Base-by-base conservation (phyloP, 1,139 yeast genomes). In the Debaryomyces nepalensis region DNA sequence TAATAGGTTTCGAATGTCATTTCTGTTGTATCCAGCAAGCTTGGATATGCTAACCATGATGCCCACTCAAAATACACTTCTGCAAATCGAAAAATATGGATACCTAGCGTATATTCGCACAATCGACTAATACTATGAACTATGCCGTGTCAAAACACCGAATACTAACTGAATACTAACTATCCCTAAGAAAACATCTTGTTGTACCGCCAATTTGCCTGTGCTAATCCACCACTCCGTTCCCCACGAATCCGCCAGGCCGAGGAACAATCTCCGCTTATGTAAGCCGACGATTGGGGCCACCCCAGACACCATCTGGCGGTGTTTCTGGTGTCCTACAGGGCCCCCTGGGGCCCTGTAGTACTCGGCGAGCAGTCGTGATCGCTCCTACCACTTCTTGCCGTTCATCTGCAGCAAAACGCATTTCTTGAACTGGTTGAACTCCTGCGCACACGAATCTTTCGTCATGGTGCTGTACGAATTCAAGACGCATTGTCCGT, bases 401-500 rank as follows among this genome's bases (percentile, higher is more conserved):
- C 37, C 44, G 14, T 35, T 41, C 22, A 26, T 22, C n/a, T 43
- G 57, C 40, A 66, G 61, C 43, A 66, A 67, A 3, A 82, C 83
- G 61, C 95, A 85, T 29, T 63, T 56, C 53, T 77, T 81, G 61
- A 83, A 84, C 38, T 55, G 59, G 31, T 61, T 54, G 51, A 85
- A 85, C 60, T 86, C 88, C 33, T 67, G 60, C 37, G 66, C 71
- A 57, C 90, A 84, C 23, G 76, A 70, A 46, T 78, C 84, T 46
- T 79, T 77, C 22, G 73, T 54, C 37, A 84, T 74, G 30, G 77
- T 73, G 46, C 77, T 75, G 58, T 84, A 82, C 43, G 75, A 71
- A 34, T 67, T 64, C 31, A 84, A 61, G 11, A 85, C 69, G 55
- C 93, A 85, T 48, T 79, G 73, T 5, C 89, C 91, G 54, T 85